Evolutionary conservation across 371 early-diverging fungal species (phyloP), one percentile per base, ranked within the genome.

Genomic region (Chytridiales sp.): DNA sequence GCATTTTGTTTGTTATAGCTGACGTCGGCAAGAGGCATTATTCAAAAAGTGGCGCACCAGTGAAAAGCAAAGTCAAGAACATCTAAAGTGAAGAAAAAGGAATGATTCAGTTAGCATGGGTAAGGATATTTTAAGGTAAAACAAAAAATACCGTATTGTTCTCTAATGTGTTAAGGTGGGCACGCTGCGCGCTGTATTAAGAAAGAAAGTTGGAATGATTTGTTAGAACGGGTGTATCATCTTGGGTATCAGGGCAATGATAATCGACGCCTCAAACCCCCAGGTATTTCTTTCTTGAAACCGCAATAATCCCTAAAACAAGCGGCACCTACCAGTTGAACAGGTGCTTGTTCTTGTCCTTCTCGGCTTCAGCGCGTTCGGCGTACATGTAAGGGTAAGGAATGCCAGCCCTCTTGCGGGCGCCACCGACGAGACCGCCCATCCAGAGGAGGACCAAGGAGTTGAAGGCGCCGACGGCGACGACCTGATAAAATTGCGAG

Each of bases 341-440:
- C 32, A 80, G 36, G 59, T 76, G 59, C 67, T 85, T 85, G 63
- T 76, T 77, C 24, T 68, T 71, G 56, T 83, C 81, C 51, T 72
- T 74, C 59, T 82, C 80, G 47, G 80, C 81, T 58, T 85, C 88
- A 19, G 64, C 61, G 38, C 67, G 75, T 9, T 80, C 81, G 49
- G 84, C 87, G 60, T 88, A 86, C 46, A 74, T 59, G 73, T 75
- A 75, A 26, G 87, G 87, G 61, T 83, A 80, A 22, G 85, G 84
- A 5, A 85, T 80, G 13, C 69, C 60, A 32, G 86, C 84, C 54
- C 73, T 73, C 55, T 73, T 81, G 56, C 90, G 83, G 53, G 82
- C 79, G 15, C 34, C 27, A 43, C 82, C 81, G 42, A 82, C 85
- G n/a, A n/a, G n/a, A n/a, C n/a, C n/a, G n/a, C n/a, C n/a, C n/a